Percentiles rank a stretch among this genome's conserved stretches.
Conservation (phyloP, 1,284 basidiomycete genomes). For the Earliella scabrosa region DNA sequence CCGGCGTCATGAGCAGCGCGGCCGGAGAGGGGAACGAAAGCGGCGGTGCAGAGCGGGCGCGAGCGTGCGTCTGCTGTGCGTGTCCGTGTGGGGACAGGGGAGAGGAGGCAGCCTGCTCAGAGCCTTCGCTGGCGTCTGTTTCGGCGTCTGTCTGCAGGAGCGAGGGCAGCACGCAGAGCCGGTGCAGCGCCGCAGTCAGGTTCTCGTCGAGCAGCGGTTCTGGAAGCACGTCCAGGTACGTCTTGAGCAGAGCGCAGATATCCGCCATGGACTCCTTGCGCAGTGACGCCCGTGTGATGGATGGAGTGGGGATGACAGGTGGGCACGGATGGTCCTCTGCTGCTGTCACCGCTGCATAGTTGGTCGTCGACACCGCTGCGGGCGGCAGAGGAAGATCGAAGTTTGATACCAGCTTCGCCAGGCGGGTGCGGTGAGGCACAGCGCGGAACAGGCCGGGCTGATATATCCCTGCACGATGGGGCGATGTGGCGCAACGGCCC, state of each 20-base stretch:
- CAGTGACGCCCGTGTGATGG: slow-evolving; percentile 34
- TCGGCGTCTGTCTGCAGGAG: slow-evolving; percentile 34
- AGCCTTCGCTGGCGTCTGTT: slow-evolving; percentile 12
- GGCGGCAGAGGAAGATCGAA: slow-evolving; percentile 36
- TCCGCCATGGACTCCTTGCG: slow-evolving; percentile 58
- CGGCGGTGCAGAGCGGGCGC: slow-evolving; percentile 5
- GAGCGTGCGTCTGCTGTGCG: neutral
- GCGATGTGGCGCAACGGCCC: too few relatives aligned
- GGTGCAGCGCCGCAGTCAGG: slow-evolving; percentile 53
- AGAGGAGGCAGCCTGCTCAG: too few relatives aligned
- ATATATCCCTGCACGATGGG: slow-evolving; percentile 42
- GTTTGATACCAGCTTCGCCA: slow-evolving; percentile 39
- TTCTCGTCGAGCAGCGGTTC: slow-evolving; percentile 49
- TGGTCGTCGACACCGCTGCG: slow-evolving; percentile 15
- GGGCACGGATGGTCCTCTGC: slow-evolving; percentile 17
- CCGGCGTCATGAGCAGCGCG: slow-evolving; percentile 9
- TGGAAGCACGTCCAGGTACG: slow-evolving; percentile 61
- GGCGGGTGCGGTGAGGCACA: slow-evolving; percentile 38
- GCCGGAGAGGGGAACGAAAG: neutral
- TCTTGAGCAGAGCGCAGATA: slow-evolving; percentile 62
- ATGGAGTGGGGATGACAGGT: slow-evolving; percentile 3
- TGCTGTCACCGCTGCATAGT: slow-evolving; percentile 21
- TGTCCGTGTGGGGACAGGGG: too few relatives aligned
- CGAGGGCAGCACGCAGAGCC: slow-evolving; percentile 53
- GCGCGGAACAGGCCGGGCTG: slow-evolving; percentile 52